Base-by-base conservation (phyloP, 495 filamentous ascomycete species). In the Hamigera avellanea region DNA sequence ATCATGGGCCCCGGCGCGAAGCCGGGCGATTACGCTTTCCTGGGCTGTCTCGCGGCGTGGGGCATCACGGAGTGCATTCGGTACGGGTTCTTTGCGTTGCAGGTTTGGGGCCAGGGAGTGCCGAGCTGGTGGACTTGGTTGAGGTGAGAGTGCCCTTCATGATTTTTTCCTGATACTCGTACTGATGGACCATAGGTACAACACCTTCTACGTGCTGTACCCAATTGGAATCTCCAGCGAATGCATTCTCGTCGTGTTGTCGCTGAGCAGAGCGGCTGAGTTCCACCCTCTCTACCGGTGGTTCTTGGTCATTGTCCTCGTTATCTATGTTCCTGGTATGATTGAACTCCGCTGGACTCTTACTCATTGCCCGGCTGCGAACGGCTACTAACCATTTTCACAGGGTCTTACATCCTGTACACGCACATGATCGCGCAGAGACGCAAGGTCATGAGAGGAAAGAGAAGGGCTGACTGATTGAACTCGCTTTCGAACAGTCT, bases 401-500 rank as follows among this genome's bases (percentile, higher is more conserved):
- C 47, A 91, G 88, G 87, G 14, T 80, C 83, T 15, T 89, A 87
- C 46, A 73, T 93, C 35, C 68, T 96, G 38, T 96, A 86, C 52
- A 83, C 82, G 15, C 82, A 96, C 60, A 96, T 98, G 91, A 82
- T 96, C 59, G 62, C 67, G 31, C 93, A 96, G 70, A 67, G 89
- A 42, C 67, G 76, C 35, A 93, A 82, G 74, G 72, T 80, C 41
- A 70, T 81, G 64, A 69, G 66, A 46, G 70, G 68, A 29, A 71
- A 78, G 49, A 50, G 39, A 12, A 36, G 39, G 28, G 28, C 28
- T 23, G 5, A 5, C 5, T 23, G 21, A 23, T 5, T 4, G 5
- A 23, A 23, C n/a, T n/a, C n/a, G n/a, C n/a, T n/a, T n/a, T n/a
- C n/a, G n/a, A n/a, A n/a, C 23, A 37, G 23, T 14, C 12, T 19